Conservation (phyloP, 139 green algal genomes). For the Deuterostichococcus epilithicus region DNA sequence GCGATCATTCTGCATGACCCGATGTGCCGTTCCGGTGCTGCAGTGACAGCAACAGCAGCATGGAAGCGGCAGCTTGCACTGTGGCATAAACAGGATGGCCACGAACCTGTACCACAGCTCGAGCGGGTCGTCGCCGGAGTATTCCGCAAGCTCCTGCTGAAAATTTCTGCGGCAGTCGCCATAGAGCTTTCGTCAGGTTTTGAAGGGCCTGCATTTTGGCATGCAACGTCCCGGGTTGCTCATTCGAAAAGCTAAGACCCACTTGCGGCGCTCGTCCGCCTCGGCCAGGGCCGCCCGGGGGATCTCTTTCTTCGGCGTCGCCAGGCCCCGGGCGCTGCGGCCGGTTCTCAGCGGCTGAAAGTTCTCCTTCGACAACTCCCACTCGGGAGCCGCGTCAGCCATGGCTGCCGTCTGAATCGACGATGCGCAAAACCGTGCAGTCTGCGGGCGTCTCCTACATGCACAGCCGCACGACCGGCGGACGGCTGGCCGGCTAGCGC, state of each 20-base stretch:
- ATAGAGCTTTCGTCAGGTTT: background rate
- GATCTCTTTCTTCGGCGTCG: slow-evolving; percentile 13
- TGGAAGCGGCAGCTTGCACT: no score
- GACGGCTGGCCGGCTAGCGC: no score
- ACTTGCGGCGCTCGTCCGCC: slow-evolving; percentile 32
- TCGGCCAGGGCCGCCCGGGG: background rate
- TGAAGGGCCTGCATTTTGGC: background rate
- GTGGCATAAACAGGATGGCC: background rate
- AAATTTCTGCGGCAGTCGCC: slow-evolving; percentile 38
- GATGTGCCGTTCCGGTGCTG: no score
- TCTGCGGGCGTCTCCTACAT: no score
- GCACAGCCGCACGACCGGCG: no score
- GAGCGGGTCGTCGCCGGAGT: slow-evolving; percentile 74
- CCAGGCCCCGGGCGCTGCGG: slow-evolving; percentile 42
- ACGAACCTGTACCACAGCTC: slow-evolving; percentile 42
- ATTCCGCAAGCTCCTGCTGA: slow-evolving; percentile 54
- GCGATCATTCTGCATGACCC: no score
- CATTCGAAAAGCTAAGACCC: no score
- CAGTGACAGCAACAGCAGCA: no score
- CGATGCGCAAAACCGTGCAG: no score
- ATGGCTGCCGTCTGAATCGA: no score
- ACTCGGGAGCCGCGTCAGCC: slow-evolving; percentile 32
- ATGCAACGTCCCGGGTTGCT: background rate
- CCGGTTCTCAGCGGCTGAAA: slow-evolving; percentile 70
- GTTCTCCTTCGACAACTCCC: slow-evolving; percentile 87